Percentiles rank a stretch among this genome's conserved stretches.
These are phyloP conservation scores for Backusella macrospora DNA, from an alignment of 192 early-diverging fungal species.

Conservation along the genomic window DNA sequence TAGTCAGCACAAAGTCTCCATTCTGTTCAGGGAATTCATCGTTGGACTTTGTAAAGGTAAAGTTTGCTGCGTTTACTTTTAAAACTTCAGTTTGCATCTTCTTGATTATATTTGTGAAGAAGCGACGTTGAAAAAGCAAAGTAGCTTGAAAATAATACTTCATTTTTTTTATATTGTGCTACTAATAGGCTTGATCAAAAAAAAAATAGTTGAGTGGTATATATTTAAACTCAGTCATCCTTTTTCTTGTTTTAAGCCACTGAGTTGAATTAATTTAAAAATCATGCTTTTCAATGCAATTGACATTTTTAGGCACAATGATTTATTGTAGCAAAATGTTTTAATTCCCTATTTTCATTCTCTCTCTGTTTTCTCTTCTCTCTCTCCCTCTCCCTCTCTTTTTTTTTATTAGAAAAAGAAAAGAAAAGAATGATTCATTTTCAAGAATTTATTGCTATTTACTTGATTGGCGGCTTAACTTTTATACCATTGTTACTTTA, in stretches of 20 bases:
- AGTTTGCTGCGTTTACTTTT: constrained; percentile 17
- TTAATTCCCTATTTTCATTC: background rate
- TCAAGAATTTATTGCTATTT: constrained; percentile 35
- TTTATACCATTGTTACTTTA: constrained; percentile 42
- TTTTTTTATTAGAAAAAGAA: background rate
- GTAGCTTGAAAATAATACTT: constrained; percentile 3
- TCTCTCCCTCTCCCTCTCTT: background rate
- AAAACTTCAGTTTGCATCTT: constrained; percentile 17
- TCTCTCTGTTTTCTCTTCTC: background rate
- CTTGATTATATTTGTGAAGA: background rate
- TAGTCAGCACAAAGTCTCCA: constrained; percentile 20
- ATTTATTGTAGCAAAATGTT: background rate
- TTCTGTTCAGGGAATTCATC: constrained; percentile 23
- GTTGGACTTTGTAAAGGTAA: constrained; percentile 2
- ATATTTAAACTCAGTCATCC: background rate
- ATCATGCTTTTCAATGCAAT: too few relatives aligned
- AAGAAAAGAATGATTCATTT: background rate
- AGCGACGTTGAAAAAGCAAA: constrained; percentile 10
- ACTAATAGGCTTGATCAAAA: background rate
- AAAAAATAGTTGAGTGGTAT: background rate
- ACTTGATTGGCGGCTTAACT: constrained; percentile 46
- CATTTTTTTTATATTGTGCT: background rate
- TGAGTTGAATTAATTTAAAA: too few relatives aligned
- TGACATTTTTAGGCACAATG: background rate
- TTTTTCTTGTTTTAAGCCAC: background rate